Percentiles rank a stretch among this genome's conserved stretches.
Conservation (phyloP, 345 rosid species). For the Populus alba region DNA sequence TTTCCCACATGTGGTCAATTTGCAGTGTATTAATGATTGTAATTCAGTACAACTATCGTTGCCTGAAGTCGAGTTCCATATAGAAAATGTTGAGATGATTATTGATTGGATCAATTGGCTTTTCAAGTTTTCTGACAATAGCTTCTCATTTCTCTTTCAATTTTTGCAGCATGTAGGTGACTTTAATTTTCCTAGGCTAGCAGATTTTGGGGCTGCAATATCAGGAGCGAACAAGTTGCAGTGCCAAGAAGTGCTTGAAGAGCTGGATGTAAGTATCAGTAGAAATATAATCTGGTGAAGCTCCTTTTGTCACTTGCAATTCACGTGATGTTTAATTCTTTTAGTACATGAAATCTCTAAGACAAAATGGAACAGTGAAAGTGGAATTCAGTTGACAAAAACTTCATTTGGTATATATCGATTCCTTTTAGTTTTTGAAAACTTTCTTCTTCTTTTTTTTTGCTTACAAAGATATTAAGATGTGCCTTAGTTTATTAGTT, state of each 20-base stretch:
- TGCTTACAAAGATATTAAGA: no score
- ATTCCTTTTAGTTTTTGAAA: background rate
- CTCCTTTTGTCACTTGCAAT: background rate
- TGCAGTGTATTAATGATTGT: background rate
- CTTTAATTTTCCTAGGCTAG: conserved; percentile 79
- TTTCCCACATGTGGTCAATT: background rate
- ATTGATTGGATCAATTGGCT: background rate
- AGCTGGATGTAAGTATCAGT: conserved; percentile 78
- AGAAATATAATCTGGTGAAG: conserved; percentile 4
- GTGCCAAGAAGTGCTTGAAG: conserved; percentile 91
- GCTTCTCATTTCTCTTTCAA: conserved; percentile 3
- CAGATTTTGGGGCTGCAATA: conserved; percentile 99
- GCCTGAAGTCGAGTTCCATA: background rate
- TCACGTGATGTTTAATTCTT: background rate
- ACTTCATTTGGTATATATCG: background rate
- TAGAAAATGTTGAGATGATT: background rate
- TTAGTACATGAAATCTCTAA: background rate
- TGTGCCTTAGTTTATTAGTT: background rate
- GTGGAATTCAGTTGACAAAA: background rate
- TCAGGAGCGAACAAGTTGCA: conserved; percentile 87
- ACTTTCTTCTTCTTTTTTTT: background rate
- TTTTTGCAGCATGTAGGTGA: conserved; percentile 88
- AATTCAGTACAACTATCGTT: background rate
- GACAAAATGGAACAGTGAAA: background rate
- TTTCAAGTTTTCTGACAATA: background rate